Evolutionary conservation across 345 rosid species (phyloP), one percentile per base, ranked within the genome.

Genomic region (Gossypium mustelinum): DNA sequence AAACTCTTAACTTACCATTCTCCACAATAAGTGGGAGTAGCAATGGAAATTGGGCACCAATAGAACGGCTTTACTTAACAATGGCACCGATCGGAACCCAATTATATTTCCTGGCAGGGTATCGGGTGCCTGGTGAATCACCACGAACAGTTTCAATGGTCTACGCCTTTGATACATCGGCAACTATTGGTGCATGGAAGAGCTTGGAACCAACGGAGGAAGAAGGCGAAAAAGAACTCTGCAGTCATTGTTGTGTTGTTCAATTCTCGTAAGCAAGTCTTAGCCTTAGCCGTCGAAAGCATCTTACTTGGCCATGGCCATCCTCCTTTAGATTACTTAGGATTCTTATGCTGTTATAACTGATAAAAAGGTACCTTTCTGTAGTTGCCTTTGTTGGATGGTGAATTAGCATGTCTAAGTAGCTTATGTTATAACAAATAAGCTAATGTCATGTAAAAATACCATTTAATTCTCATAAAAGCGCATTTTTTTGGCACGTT

Each of bases 21-120:
- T 72, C 72, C 16, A 27, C 79, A 1, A 39, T 73, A 11, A 70
- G 57, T 9, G 34, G 11, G 18, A 47, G 13, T 12, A 60, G 16
- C 50, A 1, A 18, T 1, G 71, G 70, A 50, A 55, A 73, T 24
- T 78, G 84, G 75, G 75, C 79, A 1, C 80, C 79, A 17, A 71
- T 57, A 59, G 79, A 82, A 62, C 82, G 79, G 44, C 58, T 79
- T 1, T 86, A 75, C 61, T 73, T 87, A 7, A 87, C 89, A 1
- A 81, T 86, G 88, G 89, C 90, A 0, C 83, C 92, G 0, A 79
- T 87, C 4, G 86, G 86, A 59, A 74, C 74, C 56, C 78, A 73
- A 12, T 54, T 89, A 24, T 81, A 82, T 56, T 89, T 86, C 79
- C 44, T 87, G 63, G 83, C 81, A 1, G 90, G 90, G 2, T 85